These are phyloP conservation scores for Saccharomycopsis vini DNA, from an alignment of 805 yeast genomes.

Conservation along the genomic window DNA sequence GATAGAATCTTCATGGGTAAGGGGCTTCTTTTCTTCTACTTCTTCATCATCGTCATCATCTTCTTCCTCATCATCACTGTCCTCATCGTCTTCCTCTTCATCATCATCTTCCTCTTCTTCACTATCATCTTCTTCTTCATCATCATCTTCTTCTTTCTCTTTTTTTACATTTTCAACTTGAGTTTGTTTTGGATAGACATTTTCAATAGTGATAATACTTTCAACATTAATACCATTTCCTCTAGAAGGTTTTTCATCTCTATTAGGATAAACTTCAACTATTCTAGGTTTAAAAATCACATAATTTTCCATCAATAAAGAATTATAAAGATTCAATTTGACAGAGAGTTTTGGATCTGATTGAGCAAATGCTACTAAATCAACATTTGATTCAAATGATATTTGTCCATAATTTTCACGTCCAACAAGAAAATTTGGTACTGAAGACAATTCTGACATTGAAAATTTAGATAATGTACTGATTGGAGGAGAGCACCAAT, in stretches of 20 bases:
- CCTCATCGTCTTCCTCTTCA: slow-evolving; percentile 18
- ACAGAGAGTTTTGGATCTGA: slow-evolving; percentile 24
- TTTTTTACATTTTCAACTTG: slow-evolving; percentile 18
- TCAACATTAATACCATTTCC: slow-evolving; percentile 73
- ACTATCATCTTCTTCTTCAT: not conserved
- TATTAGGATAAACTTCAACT: slow-evolving; percentile 57
- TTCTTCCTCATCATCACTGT: not conserved
- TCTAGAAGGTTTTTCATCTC: slow-evolving; percentile 42
- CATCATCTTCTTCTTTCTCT: slow-evolving; percentile 19
- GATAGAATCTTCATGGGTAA: slow-evolving; percentile 16
- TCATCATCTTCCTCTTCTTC: not conserved
- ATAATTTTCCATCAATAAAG: slow-evolving; percentile 12
- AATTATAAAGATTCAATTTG: slow-evolving; percentile 18
- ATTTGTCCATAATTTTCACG: slow-evolving; percentile 61
- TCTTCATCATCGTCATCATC: not conserved
- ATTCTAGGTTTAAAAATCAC: slow-evolving; percentile 23
- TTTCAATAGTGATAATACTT: slow-evolving; percentile 61
- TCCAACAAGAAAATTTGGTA: slow-evolving; percentile 61
- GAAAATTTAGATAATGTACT: slow-evolving; percentile 37
- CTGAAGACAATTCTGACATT: slow-evolving; percentile 39
- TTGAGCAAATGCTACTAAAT: slow-evolving; percentile 43
- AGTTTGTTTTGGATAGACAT: slow-evolving; percentile 40
- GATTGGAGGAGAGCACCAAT: slow-evolving; percentile 68
- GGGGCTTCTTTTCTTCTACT: slow-evolving; percentile 21
- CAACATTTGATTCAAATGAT: slow-evolving; percentile 60